Evolutionary conservation across 768 basidiomycete genomes (phyloP).

Genomic region (Boletus sensibilis): DNA sequence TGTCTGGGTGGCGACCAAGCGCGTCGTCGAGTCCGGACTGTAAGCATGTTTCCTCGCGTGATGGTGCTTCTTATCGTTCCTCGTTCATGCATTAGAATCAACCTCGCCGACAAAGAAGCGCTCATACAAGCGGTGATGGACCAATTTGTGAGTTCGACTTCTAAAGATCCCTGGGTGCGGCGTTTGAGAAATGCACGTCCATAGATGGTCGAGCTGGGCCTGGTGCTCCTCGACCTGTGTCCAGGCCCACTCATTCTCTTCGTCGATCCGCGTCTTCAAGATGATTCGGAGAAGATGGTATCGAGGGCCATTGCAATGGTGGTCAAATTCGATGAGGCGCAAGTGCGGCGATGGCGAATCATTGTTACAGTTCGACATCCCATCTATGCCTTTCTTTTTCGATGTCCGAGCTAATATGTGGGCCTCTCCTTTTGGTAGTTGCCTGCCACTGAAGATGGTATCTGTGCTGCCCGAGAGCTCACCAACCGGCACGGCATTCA

Average conservation of each 20-base stretch:
- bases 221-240: conserved; percentile 42
- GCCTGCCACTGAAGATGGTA: conserved; percentile 56
- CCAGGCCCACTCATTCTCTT: conserved; percentile 50
- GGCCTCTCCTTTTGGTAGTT: conserved; percentile 37
- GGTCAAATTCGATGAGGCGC: conserved; percentile 40
- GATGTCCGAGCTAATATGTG: background rate
- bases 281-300: conserved; percentile 40
- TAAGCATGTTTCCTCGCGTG: background rate
- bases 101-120: conserved; percentile 10
- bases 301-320: conserved; percentile 42
- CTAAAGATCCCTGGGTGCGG: background rate
- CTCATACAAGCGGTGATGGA: conserved; percentile 24
- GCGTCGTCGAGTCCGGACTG: conserved; percentile 29
- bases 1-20: conserved; percentile 34
- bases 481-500: conserved; percentile 39
- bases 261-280: conserved; percentile 48
- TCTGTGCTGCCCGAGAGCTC: conserved; percentile 46
- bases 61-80: background rate
- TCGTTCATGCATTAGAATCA: conserved; percentile 7
- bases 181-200: background rate
- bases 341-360: conserved; percentile 40
- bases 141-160: conserved; percentile 32
- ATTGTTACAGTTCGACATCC: conserved; percentile 45
- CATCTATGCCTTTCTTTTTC: background rate
- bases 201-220: conserved; percentile 53